These are phyloP conservation scores for Kuraishia floccosa DNA, from an alignment of 805 yeast species.

Conservation along the genomic window DNA sequence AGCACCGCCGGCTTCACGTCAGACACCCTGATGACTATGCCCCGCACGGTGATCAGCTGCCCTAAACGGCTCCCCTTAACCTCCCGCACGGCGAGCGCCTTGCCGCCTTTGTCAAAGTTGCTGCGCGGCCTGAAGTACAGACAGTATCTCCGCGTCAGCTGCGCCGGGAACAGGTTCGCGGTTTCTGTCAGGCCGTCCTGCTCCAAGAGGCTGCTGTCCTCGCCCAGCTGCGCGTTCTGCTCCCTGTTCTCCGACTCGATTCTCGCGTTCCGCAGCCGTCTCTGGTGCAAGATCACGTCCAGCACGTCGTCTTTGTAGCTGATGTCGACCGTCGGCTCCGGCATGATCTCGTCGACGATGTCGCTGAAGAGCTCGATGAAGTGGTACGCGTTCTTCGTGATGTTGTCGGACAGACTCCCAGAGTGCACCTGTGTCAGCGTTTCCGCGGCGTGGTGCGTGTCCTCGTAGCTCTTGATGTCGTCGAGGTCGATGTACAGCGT, in stretches of 20 bases:
- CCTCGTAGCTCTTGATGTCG: constrained; percentile 67
- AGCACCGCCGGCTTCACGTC: constrained; percentile 90
- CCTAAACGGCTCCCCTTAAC: constrained; percentile 80
- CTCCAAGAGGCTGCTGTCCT: constrained; percentile 13
- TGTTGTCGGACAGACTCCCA: constrained; percentile 37
- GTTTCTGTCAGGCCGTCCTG: constrained; percentile 13
- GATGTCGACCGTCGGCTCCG: constrained; percentile 74
- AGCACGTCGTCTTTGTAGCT: constrained; percentile 80
- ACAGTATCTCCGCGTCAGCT: constrained; percentile 76
- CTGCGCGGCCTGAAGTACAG: constrained; percentile 79
- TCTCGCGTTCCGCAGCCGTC: constrained; percentile 73
- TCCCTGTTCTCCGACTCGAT: constrained; percentile 56
- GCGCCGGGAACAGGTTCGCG: constrained; percentile 66
- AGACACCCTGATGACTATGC: constrained; percentile 89
- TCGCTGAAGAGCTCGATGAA: constrained; percentile 68
- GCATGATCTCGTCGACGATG: constrained; percentile 74
- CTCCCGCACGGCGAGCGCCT: constrained; percentile 80
- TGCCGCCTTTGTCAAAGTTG: constrained; percentile 22
- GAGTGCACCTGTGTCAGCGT: constrained; percentile 5
- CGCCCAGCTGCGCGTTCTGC: constrained; percentile 36
- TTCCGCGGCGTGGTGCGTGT: constrained; percentile 15
- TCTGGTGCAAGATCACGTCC: constrained; percentile 86
- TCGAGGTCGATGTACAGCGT: constrained; percentile 71
- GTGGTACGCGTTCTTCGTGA: constrained; percentile 66
- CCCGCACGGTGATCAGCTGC: constrained; percentile 79